These are phyloP conservation scores for Blattamonas nauphoetae DNA, from an alignment of 78 protist species.

Conservation along the genomic window DNA sequence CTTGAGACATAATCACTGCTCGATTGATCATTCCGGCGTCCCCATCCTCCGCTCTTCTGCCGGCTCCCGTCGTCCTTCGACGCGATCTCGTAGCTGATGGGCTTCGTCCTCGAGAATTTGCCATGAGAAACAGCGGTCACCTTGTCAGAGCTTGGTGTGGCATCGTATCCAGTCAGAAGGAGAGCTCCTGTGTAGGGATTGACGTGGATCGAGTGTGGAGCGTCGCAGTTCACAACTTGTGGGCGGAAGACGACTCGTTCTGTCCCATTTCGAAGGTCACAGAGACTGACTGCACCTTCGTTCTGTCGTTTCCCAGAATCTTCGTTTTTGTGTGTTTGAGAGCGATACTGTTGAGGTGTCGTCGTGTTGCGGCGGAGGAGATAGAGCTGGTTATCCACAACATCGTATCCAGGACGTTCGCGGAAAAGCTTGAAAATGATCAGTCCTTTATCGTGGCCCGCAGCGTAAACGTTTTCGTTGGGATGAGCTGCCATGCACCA, in stretches of 20 bases:
- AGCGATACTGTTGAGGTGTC: background rate
- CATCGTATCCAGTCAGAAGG: background rate
- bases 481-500: constrained; percentile 29
- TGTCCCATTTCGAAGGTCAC: background rate
- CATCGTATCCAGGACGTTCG: constrained; percentile 69
- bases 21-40: too few relatives aligned
- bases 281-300: background rate
- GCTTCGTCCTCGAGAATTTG: background rate
- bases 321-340: background rate
- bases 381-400: background rate
- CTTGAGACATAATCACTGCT: too few relatives aligned
- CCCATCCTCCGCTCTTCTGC: background rate
- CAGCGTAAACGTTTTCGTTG: background rate
- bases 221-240: too few relatives aligned
- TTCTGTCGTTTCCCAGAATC: background rate
- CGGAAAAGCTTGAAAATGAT: constrained; percentile 85
- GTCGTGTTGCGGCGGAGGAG: background rate
- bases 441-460: constrained; percentile 84
- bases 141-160: background rate
- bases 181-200: background rate
- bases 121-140: background rate
- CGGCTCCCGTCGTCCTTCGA: background rate
- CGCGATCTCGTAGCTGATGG: background rate
- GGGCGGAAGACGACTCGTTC: background rate
- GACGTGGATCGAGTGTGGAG: background rate